These are phyloP conservation scores for Uronychia setigera DNA, from an alignment of 73 alveolate species.

Conservation along the genomic window DNA sequence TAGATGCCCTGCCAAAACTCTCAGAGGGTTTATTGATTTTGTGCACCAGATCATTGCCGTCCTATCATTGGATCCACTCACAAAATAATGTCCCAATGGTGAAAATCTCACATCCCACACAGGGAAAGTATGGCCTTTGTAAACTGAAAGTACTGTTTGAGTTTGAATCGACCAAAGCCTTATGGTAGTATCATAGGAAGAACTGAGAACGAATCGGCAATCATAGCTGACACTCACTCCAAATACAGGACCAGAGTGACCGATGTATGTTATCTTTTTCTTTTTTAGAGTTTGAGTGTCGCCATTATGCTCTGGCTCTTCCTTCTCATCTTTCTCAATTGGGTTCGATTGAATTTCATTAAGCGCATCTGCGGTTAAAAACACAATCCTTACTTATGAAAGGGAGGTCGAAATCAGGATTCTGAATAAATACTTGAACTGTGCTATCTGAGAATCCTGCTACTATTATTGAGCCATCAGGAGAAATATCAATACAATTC, in stretches of 20 bases:
- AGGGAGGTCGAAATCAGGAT: neutral
- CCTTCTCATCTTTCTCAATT: conserved; percentile 1
- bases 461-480: conserved; percentile 23
- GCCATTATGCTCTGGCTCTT: neutral
- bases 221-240: conserved; percentile 79
- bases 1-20: conserved; percentile 87
- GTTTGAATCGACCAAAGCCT: conserved; percentile 86
- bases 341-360: conserved; percentile 1
- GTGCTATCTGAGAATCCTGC: conserved; percentile 38
- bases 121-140: conserved; percentile 83
- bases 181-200: conserved; percentile 83
- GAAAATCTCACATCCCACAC: conserved; percentile 90
- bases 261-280: conserved; percentile 44
- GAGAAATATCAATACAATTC: conserved; percentile 22
- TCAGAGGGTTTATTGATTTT: conserved; percentile 73
- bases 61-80: conserved; percentile 89
- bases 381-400: neutral
- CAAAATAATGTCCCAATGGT: conserved; percentile 88
- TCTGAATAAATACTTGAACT: conserved; percentile 17
- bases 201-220: conserved; percentile 74
- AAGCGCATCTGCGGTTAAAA: neutral
- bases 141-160: conserved; percentile 63
- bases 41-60: conserved; percentile 86
- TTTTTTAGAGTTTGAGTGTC: neutral
- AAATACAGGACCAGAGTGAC: conserved; percentile 88